These are phyloP conservation scores for Alternaria angustiovoidea DNA, from an alignment of 2,329 filamentous ascomycete genomes.

Conservation along the genomic window DNA sequence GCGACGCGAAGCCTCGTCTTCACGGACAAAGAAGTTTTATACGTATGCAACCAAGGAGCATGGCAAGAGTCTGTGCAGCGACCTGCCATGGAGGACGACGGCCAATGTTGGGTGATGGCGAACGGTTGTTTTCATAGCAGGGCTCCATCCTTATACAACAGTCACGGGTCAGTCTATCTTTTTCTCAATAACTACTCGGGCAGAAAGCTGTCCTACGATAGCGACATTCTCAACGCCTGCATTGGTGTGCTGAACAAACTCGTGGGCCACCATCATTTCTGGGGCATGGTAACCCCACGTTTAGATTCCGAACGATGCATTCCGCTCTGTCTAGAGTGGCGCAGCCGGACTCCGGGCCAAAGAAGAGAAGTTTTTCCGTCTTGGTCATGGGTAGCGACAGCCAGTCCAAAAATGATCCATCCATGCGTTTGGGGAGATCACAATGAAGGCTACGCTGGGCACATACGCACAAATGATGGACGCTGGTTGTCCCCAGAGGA, in stretches of 20 bases:
- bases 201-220: background rate
- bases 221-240: background rate
- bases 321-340: fast-evolving
- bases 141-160: too few relatives aligned
- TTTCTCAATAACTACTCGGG: background rate
- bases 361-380: background rate
- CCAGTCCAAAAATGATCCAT: fast-evolving
- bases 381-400: background rate
- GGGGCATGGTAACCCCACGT: background rate
- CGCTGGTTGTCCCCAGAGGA: background rate
- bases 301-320: fast-evolving
- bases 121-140: too few relatives aligned
- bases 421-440: background rate
- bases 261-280: background rate
- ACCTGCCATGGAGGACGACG: too few relatives aligned
- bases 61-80: background rate
- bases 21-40: background rate
- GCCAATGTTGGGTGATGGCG: too few relatives aligned
- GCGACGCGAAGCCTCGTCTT: background rate
- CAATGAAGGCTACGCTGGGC: background rate
- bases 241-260: fast-evolving
- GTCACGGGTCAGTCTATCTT: fast-evolving
- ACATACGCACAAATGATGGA: background rate
- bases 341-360: fast-evolving
- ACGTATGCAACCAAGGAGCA: fast-evolving